Evolutionary conservation across 2,329 filamentous ascomycete species (phyloP), one percentile per base, ranked within the genome.

Genomic region (Sporothrix inflata): DNA sequence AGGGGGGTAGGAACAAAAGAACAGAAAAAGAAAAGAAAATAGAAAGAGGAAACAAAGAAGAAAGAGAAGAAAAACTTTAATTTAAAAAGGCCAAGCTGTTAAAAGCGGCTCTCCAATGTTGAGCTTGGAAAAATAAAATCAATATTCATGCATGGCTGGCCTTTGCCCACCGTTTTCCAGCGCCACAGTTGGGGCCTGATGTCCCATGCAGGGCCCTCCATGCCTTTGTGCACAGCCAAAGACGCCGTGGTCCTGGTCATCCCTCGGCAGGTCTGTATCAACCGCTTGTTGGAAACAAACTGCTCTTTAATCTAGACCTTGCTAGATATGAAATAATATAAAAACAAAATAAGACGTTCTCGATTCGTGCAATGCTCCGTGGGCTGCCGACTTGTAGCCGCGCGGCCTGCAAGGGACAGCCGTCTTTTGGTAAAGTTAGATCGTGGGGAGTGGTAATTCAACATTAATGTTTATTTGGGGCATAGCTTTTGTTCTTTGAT

Each of bases 391-490:
- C 27, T 45, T 14, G 21, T 55, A 42, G 53, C 68, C 51, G 38
- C 24, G 51, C 21, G 53, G 30, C 53, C 53, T 70, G 68, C 53
- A 70, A 70, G 40, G 53, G 38, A 70, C 51, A 70, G n/a, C 53
- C 38, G 45, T 51, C 4, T 38, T 51, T 49, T 65, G 60, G 40
- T 47, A 30, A 66, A 47, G 40, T 16, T 47, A 14, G 42, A 66
- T 30, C 40, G 42, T 5, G 61, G 61, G 40, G 24, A 47, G 34
- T 42, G n/a, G 60, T 42, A 24, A 14, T 42, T 63, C 9, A 63
- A 24, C 4, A 24, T 47, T 47, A 9, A 19, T 7, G 38, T n/a
- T 8, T n/a, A 61, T 40, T 14, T 60, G 3, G 30, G 11, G 51
- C 21, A 16, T 14, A n/a, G 8, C 16, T 21, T 38, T n/a, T 42